phyloP scores from a whole-genome alignment of 2,329 filamentous ascomycete species.

The Coniochaeta prunicola region DNA sequence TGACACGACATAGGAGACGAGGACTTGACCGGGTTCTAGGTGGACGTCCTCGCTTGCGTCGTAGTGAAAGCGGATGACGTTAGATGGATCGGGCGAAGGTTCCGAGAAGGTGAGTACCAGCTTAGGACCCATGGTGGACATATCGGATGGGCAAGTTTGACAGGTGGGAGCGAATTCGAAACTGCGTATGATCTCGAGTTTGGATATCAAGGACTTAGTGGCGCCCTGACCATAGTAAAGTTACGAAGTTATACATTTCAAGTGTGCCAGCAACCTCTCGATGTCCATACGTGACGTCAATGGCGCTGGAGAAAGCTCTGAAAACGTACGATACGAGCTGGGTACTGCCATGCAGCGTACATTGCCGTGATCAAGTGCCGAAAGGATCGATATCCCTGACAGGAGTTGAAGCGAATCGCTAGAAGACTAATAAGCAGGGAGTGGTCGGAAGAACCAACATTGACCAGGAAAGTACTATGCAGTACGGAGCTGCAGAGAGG shows the following conservation, averaged over 20 bases:
- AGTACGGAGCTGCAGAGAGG: too few species aligned
- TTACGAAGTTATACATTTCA: neutral
- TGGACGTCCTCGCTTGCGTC: neutral
- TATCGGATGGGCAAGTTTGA: neutral
- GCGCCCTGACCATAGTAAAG: neutral
- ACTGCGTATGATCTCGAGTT: neutral
- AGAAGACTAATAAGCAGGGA: neutral
- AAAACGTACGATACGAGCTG: neutral
- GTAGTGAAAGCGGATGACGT: neutral
- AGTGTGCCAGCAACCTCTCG: neutral
- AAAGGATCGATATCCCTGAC: neutral
- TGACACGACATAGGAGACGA: constrained; percentile 12
- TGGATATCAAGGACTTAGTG: neutral
- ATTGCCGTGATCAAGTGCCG: neutral
- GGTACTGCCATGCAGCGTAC: neutral
- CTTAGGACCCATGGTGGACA: neutral
- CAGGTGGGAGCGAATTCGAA: neutral
- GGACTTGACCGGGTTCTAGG: neutral
- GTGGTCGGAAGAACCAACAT: neutral
- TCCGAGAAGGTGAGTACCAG: neutral
- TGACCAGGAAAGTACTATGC: neutral
- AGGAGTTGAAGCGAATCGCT: neutral
- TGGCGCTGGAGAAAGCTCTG: neutral
- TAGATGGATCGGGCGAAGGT: neutral
- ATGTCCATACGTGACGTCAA: neutral